These are phyloP conservation scores for Pisolithus microcarpus DNA, from an alignment of 768 basidiomycete species.

Conservation along the genomic window DNA sequence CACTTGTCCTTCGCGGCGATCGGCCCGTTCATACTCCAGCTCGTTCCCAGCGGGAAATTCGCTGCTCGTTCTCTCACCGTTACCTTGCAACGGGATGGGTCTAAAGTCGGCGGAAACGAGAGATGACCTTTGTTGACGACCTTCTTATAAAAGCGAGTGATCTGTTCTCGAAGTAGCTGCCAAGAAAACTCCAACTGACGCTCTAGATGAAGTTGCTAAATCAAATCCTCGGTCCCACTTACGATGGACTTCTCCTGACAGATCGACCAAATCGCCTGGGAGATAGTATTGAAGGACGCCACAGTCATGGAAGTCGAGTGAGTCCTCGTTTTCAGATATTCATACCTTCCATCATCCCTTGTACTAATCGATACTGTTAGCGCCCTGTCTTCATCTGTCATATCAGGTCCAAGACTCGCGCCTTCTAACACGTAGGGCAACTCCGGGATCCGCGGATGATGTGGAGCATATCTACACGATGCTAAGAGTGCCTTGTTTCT, in stretches of 20 bases:
- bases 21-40: constrained; percentile 42
- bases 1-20: constrained; percentile 36
- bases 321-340: constrained; percentile 46
- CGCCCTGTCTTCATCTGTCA: not conserved
- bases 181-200: constrained; percentile 47
- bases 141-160: constrained; percentile 45
- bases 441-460: constrained; percentile 70
- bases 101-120: constrained; percentile 62
- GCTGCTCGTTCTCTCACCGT: constrained; percentile 46
- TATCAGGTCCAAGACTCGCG: not conserved
- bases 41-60: constrained; percentile 33
- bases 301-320: constrained; percentile 60
- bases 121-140: constrained; percentile 62
- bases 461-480: constrained; percentile 38
- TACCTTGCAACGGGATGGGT: constrained; percentile 59
- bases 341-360: constrained; percentile 44
- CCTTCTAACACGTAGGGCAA: constrained; percentile 45
- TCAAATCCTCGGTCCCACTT: not conserved
- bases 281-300: constrained; percentile 62
- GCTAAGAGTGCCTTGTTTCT: constrained; percentile 42
- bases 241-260: constrained; percentile 13
- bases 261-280: constrained; percentile 65
- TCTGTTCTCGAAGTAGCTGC: constrained; percentile 57
- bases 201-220: constrained; percentile 47
- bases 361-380: constrained; percentile 66